Conservation (phyloP, 2,329 filamentous ascomycete genomes). For the Cytospora paraplurivora region DNA sequence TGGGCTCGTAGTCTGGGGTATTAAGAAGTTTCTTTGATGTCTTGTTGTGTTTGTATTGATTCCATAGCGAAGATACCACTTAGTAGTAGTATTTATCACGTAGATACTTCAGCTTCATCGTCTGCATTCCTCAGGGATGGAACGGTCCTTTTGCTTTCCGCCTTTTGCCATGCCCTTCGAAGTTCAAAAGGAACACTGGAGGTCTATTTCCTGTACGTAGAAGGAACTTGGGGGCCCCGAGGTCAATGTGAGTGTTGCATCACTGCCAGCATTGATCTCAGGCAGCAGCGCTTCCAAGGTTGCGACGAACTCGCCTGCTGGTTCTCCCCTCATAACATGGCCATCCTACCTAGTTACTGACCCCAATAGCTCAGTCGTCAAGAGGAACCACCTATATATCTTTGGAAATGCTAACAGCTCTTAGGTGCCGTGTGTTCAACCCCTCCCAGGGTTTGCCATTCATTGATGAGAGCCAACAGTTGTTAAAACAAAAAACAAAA, state of each 20-base stretch:
- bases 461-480: neutral
- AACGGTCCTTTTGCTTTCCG: too few relatives aligned
- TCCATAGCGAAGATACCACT: neutral
- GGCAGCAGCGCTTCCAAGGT: too few relatives aligned
- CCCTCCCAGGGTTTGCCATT: too few relatives aligned
- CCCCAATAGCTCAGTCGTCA: conserved; percentile 6
- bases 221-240: too few relatives aligned
- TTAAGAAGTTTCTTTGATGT: neutral
- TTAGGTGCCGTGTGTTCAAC: neutral
- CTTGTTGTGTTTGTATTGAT: neutral
- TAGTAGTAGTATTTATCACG: neutral
- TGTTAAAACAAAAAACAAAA: neutral
- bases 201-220: too few relatives aligned
- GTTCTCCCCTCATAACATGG: neutral
- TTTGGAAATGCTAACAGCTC: neutral
- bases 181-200: too few relatives aligned
- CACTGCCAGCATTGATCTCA: too few relatives aligned
- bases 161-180: too few relatives aligned
- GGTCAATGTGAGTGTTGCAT: too few relatives aligned
- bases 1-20: neutral
- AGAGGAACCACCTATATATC: neutral
- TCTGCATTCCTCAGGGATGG: too few relatives aligned
- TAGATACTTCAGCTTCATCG: too few relatives aligned
- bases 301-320: too few relatives aligned
- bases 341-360: neutral